Evolutionary conservation across 768 basidiomycete genomes (phyloP).

Genomic region (Boletus rubescentipes): DNA sequence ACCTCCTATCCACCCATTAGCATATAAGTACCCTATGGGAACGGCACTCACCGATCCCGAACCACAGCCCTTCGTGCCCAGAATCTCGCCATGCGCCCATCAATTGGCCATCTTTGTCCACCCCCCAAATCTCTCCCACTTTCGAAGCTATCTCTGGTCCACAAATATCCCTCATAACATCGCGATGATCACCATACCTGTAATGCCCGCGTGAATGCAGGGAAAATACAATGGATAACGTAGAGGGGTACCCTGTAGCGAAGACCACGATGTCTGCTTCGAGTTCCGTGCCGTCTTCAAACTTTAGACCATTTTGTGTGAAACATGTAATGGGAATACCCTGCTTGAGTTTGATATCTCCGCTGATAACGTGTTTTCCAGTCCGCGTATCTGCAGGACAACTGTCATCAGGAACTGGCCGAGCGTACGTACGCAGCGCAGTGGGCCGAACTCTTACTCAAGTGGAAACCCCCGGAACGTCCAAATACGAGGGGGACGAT

Average conservation of each 20-base stretch:
- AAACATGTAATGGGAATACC: conserved; percentile 28
- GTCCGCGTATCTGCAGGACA: conserved; percentile 28
- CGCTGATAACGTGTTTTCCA: conserved; percentile 40
- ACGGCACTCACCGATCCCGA: conserved; percentile 7
- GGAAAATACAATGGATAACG: neutral
- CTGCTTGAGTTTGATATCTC: conserved; percentile 46
- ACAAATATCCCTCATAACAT: conserved; percentile 40
- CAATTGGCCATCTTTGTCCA: conserved; percentile 59
- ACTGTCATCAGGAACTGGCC: neutral
- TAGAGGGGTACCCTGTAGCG: conserved; percentile 9
- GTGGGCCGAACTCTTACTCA: conserved; percentile 16
- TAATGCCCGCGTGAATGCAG: neutral
- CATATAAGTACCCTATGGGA: neutral
- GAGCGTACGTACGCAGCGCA: neutral
- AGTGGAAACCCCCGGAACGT: conserved; percentile 32
- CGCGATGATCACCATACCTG: conserved; percentile 44
- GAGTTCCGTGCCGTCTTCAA: conserved; percentile 24
- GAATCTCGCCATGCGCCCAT: conserved; percentile 30
- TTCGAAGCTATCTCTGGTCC: conserved; percentile 43
- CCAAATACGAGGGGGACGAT: conserved; percentile 26
- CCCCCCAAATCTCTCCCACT: conserved; percentile 53
- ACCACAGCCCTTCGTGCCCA: conserved; percentile 31
- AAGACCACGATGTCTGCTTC: conserved; percentile 24
- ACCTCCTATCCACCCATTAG: neutral
- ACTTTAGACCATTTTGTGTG: conserved; percentile 19